These are phyloP conservation scores for Aureobasidium sp. DNA, from an alignment of 2,329 filamentous ascomycete genomes.

Conservation along the genomic window DNA sequence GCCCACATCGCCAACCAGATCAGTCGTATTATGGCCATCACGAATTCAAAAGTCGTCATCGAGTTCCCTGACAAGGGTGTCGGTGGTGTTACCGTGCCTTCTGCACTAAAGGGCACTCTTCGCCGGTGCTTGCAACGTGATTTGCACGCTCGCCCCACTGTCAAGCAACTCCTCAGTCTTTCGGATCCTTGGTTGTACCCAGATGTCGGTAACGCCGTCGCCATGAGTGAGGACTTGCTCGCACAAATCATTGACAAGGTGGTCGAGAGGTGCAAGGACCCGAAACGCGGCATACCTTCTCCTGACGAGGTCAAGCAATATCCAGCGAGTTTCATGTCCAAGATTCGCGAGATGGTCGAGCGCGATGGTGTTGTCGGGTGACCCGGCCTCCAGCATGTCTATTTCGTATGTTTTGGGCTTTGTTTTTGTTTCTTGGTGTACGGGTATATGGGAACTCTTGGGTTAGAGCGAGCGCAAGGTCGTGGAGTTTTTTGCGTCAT, in stretches of 20 bases:
- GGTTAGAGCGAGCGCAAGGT: background rate
- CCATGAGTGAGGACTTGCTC: slow-evolving; percentile 49
- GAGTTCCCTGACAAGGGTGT: slow-evolving; percentile 62
- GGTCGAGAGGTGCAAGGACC: slow-evolving; percentile 48
- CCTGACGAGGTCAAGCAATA: slow-evolving; percentile 46
- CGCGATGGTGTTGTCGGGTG: slow-evolving; percentile 14
- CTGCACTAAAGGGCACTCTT: slow-evolving; percentile 47
- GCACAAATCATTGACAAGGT: slow-evolving; percentile 51
- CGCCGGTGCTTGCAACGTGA: slow-evolving; percentile 51
- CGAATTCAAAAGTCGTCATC: slow-evolving; percentile 66
- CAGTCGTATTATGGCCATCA: slow-evolving; percentile 77
- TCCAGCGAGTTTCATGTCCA: slow-evolving; percentile 39
- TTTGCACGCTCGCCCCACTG: slow-evolving; percentile 46
- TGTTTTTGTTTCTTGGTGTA: background rate
- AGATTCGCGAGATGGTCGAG: slow-evolving; percentile 36
- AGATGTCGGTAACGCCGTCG: slow-evolving; percentile 39
- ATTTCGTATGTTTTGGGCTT: background rate
- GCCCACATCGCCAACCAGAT: slow-evolving; percentile 84
- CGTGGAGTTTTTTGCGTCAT: background rate
- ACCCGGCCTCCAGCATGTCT: background rate
- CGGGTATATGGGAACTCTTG: background rate
- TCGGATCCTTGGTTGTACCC: slow-evolving; percentile 51
- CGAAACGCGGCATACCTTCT: slow-evolving; percentile 42
- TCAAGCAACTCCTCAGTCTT: slow-evolving; percentile 47
- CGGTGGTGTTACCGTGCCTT: slow-evolving; percentile 50